Conservation (phyloP, 1,139 yeast genomes). For the Candida pseudoviswanathii region DNA sequence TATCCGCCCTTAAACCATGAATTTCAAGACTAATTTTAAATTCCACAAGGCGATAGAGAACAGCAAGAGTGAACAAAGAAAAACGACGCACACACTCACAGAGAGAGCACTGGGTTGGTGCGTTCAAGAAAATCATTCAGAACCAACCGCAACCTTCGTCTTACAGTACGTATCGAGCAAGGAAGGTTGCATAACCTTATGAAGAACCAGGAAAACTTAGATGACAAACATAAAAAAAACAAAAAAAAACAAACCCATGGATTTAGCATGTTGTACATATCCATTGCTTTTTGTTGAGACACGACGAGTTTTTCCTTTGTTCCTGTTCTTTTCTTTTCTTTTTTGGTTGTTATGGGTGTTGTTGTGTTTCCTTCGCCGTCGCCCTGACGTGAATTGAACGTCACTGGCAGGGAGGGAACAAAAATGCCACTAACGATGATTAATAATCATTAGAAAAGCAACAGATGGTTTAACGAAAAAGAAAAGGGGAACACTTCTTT, state of each 20-base stretch:
- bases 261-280: not conserved
- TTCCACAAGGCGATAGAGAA: not conserved
- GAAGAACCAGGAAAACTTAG: not conserved
- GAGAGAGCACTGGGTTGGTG: too few species aligned
- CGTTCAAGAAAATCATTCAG: not conserved
- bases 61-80: not conserved
- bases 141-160: not conserved
- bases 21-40: constrained; percentile 2
- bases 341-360: not conserved
- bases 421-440: not conserved
- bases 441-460: not conserved
- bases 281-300: not conserved
- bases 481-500: not conserved
- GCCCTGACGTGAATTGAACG: not conserved
- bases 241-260: not conserved
- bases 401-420: not conserved
- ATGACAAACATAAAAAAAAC: not conserved
- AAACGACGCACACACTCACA: not conserved
- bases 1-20: not conserved
- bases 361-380: too few species aligned
- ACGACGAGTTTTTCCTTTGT: not conserved
- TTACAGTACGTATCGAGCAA: not conserved
- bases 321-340: not conserved
- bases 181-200: constrained; percentile 1
- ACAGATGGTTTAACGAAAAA: not conserved